Evolutionary conservation across 2,329 filamentous ascomycete species (phyloP).

Genomic region (Orbilia javanica): DNA sequence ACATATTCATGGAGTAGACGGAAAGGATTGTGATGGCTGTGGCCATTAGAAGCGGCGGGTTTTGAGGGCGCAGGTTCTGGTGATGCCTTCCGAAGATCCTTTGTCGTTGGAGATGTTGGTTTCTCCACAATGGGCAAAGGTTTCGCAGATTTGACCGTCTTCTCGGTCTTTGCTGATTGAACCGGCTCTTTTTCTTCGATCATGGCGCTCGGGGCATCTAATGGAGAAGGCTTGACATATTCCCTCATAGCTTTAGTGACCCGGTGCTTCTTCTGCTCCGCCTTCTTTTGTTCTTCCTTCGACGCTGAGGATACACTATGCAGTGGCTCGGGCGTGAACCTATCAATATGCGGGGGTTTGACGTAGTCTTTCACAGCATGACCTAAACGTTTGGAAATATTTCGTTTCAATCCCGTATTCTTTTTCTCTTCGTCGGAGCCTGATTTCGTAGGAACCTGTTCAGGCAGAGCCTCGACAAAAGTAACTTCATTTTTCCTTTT

Average conservation of each 20-base stretch:
- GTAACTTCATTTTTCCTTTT: constrained; percentile 34
- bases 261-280: constrained; percentile 29
- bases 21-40: constrained; percentile 51
- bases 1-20: constrained; percentile 52
- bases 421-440: constrained; percentile 37
- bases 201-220: constrained; percentile 6
- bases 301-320: background rate
- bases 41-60: background rate
- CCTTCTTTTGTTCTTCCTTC: constrained; percentile 21
- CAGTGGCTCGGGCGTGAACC: constrained; percentile 55
- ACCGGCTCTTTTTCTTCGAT: constrained; percentile 27
- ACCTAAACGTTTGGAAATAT: constrained; percentile 42
- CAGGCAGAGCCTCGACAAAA: constrained; percentile 45
- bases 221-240: constrained; percentile 42
- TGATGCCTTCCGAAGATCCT: constrained; percentile 22
- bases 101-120: background rate
- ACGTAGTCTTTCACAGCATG: constrained; percentile 51
- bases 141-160: constrained; percentile 27
- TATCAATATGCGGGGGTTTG: constrained; percentile 50
- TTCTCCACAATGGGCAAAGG: background rate
- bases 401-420: constrained; percentile 19
- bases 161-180: constrained; percentile 19
- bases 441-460: constrained; percentile 30
- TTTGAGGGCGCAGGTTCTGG: background rate
- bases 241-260: constrained; percentile 41